Conservation (phyloP, 2,329 filamentous ascomycete species). For the Tolypocladium nubicola region DNA sequence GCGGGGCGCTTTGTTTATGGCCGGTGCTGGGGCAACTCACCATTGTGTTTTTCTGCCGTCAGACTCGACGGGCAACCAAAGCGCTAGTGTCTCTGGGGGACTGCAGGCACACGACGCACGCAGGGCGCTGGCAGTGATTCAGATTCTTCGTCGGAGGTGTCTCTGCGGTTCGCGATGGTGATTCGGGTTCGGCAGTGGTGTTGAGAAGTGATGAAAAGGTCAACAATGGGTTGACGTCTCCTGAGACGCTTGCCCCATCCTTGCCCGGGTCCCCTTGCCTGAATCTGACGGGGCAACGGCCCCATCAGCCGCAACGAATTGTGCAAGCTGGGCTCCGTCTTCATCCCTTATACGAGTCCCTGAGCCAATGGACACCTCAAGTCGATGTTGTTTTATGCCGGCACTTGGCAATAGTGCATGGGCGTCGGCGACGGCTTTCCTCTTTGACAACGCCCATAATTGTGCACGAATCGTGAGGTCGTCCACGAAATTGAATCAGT, state of each 20-base stretch:
- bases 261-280: slow-evolving; percentile 4
- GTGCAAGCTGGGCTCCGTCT: not conserved
- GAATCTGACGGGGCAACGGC: slow-evolving; percentile 23
- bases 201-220: not conserved
- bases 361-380: not conserved
- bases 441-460: not conserved
- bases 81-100: not conserved
- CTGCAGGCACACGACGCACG: not conserved
- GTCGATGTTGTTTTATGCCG: not conserved
- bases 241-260: not conserved
- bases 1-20: slow-evolving; percentile 23
- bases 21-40: slow-evolving; percentile 26
- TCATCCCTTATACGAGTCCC: not conserved
- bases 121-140: not conserved
- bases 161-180: slow-evolving; percentile 2
- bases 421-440: not conserved
- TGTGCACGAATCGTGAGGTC: not conserved
- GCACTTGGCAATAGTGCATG: not conserved
- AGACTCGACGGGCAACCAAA: slow-evolving; percentile 2
- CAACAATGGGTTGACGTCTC: slow-evolving; percentile 1
- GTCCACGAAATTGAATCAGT: not conserved
- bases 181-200: not conserved
- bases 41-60: slow-evolving; percentile 18
- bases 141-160: not conserved
- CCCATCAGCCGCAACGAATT: not conserved